These are phyloP conservation scores for Massospora cicadina DNA, from an alignment of 371 early-diverging fungal species.

Conservation along the genomic window DNA sequence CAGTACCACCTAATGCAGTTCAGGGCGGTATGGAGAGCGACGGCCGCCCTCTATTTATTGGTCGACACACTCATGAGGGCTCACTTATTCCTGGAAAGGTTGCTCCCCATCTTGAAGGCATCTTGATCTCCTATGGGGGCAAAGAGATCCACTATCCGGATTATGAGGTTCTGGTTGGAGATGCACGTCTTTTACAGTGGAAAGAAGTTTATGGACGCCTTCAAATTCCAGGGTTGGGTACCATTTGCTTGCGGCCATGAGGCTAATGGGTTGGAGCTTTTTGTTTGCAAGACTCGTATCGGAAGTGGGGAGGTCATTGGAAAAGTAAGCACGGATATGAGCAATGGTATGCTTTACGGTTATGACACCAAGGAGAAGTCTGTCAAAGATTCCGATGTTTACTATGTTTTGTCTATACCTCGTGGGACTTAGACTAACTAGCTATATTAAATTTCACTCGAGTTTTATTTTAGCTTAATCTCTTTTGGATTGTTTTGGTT, in stretches of 20 bases:
- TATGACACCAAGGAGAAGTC: slow-evolving; percentile 15
- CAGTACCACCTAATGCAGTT: slow-evolving; percentile 12
- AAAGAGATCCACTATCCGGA: slow-evolving; percentile 19
- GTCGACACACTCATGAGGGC: slow-evolving; percentile 14
- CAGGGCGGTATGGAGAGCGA: slow-evolving; percentile 12
- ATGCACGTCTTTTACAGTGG: slow-evolving; percentile 24
- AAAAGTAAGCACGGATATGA: slow-evolving; percentile 21
- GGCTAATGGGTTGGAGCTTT: slow-evolving; percentile 20
- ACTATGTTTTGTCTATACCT: slow-evolving; percentile 5
- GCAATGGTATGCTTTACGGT: slow-evolving; percentile 17
- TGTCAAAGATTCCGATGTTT: slow-evolving; percentile 8
- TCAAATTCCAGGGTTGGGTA: slow-evolving; percentile 10
- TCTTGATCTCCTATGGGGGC: slow-evolving; percentile 22
- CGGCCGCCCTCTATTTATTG: slow-evolving; percentile 12
- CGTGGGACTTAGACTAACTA: neutral
- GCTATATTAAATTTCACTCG: too few species aligned
- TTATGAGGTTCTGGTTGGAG: slow-evolving; percentile 29
- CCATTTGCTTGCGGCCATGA: slow-evolving; percentile 28
- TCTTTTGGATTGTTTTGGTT: too few species aligned
- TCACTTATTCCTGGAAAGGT: slow-evolving; percentile 32
- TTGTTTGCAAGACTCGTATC: slow-evolving; percentile 21
- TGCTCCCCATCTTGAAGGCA: slow-evolving; percentile 22
- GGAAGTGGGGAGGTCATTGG: slow-evolving; percentile 22
- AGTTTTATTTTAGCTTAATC: too few species aligned
- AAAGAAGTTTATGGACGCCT: slow-evolving; percentile 17